Percentiles rank a stretch among this genome's conserved stretches.
Evolutionary conservation across 768 basidiomycete species (phyloP).

Genomic region (Dentipellis sp.): DNA sequence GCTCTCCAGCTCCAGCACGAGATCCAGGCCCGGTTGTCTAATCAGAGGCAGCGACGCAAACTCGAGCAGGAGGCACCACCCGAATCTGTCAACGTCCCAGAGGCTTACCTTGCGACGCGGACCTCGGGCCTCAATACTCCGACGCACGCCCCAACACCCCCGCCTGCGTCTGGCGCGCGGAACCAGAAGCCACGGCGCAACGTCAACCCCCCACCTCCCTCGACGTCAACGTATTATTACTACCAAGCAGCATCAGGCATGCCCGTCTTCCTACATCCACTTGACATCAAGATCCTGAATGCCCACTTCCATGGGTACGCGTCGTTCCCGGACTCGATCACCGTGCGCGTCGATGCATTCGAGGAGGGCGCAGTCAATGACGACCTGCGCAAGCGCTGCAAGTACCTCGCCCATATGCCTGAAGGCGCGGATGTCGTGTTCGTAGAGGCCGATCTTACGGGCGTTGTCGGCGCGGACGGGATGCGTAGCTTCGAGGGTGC

Average conservation of each 20-base stretch:
- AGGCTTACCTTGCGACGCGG: conserved; percentile 46
- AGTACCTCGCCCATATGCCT: conserved; percentile 89
- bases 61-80: conserved; percentile 16
- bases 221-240: conserved; percentile 87
- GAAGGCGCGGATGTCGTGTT: conserved; percentile 91
- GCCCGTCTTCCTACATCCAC: conserved; percentile 87
- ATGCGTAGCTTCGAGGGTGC: conserved; percentile 79
- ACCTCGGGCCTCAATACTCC: conserved; percentile 3
- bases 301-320: conserved; percentile 76
- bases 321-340: conserved; percentile 76
- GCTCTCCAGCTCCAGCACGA: conserved; percentile 48
- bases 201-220: conserved; percentile 78
- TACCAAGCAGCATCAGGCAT: conserved; percentile 92
- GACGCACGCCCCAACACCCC: conserved; percentile 3
- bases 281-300: conserved; percentile 90
- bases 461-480: conserved; percentile 67
- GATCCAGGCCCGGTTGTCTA: conserved; percentile 31
- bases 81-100: conserved; percentile 36
- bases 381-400: conserved; percentile 89
- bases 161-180: conserved; percentile 26
- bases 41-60: conserved; percentile 17
- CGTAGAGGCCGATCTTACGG: conserved; percentile 76
- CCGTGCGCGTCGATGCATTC: conserved; percentile 68
- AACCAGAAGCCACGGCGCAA: conserved; percentile 60
- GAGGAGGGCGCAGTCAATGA: conserved; percentile 82